Conservation (phyloP, 2,329 filamentous ascomycete genomes). For the Zasmidium cellare region DNA sequence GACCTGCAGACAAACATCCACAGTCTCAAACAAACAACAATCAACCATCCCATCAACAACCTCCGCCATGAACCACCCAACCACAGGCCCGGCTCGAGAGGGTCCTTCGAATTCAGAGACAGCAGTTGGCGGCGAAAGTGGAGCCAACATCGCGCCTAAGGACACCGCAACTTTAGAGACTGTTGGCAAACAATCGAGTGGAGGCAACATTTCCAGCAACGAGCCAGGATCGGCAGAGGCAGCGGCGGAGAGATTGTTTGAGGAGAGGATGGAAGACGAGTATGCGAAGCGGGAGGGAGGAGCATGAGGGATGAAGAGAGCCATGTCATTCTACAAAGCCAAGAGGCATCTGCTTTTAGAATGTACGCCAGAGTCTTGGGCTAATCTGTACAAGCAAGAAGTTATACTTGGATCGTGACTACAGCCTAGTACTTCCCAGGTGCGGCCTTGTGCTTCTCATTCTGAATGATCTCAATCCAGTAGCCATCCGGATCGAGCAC, state of each 20-base stretch:
- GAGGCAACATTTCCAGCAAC: slow-evolving; percentile 27
- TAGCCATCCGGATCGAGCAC: slow-evolving; percentile 57
- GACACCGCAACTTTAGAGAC: slow-evolving; percentile 18
- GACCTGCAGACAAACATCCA: too few relatives aligned
- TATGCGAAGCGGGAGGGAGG: slow-evolving; percentile 47
- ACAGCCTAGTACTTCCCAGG: background rate
- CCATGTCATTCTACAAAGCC: too few relatives aligned
- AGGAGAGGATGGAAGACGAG: slow-evolving; percentile 45
- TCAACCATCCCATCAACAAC: slow-evolving; percentile 17
- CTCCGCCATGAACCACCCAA: slow-evolving; percentile 3
- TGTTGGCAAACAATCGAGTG: slow-evolving; percentile 21
- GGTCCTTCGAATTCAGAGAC: slow-evolving; percentile 31
- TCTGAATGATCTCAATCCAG: slow-evolving; percentile 24
- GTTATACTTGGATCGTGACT: too few relatives aligned
- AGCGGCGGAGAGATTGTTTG: slow-evolving; percentile 38
- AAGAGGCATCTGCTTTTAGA: too few relatives aligned
- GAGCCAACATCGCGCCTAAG: slow-evolving; percentile 22
- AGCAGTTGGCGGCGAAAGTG: slow-evolving; percentile 20
- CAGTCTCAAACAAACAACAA: too few relatives aligned
- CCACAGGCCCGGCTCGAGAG: slow-evolving; percentile 9
- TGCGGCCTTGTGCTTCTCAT: slow-evolving; percentile 1
- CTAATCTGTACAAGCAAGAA: too few relatives aligned
- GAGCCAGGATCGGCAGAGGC: slow-evolving; percentile 34
- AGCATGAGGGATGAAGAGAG: slow-evolving; percentile 26
- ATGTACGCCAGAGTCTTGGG: too few relatives aligned